phyloP scores from a whole-genome alignment of 495 filamentous ascomycete species.

The Sporormia fimetaria region DNA sequence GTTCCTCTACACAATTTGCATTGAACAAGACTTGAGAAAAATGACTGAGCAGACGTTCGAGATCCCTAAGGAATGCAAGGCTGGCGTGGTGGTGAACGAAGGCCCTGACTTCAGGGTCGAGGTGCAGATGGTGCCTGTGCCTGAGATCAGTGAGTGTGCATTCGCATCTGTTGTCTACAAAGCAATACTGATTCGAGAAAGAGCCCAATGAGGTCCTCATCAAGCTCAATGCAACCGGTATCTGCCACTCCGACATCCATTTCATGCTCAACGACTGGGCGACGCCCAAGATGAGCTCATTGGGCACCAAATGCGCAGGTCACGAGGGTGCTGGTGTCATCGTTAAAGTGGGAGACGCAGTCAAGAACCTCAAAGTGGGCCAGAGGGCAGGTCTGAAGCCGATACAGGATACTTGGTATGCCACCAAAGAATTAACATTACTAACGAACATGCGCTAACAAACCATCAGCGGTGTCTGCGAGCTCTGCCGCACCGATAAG shows the following conservation, averaged over 20 bases:
- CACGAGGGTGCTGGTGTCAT: constrained; percentile 49
- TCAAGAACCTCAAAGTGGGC: constrained; percentile 45
- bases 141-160: constrained; percentile 36
- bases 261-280: constrained; percentile 37
- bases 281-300: constrained; percentile 38
- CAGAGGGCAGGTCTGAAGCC: constrained; percentile 50
- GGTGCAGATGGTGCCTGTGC: constrained; percentile 43
- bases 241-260: constrained; percentile 35
- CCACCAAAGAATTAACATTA: background rate
- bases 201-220: constrained; percentile 34
- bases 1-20: no score
- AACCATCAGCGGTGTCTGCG: constrained; percentile 42
- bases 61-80: constrained; percentile 44
- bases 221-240: constrained; percentile 33
- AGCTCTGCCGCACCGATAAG: constrained; percentile 35
- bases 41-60: constrained; percentile 20
- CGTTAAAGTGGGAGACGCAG: constrained; percentile 41
- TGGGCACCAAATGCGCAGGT: constrained; percentile 40
- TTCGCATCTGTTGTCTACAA: background rate
- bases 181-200: constrained; percentile 3
- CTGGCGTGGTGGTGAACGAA: constrained; percentile 44
- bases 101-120: constrained; percentile 43
- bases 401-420: constrained; percentile 38
- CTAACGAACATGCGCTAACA: constrained; percentile 34
- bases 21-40: no score